Percentiles rank a stretch among this genome's conserved stretches.
Conservation (phyloP, 257 asterid genomes). For the Parsonsia alboflavescens region DNA sequence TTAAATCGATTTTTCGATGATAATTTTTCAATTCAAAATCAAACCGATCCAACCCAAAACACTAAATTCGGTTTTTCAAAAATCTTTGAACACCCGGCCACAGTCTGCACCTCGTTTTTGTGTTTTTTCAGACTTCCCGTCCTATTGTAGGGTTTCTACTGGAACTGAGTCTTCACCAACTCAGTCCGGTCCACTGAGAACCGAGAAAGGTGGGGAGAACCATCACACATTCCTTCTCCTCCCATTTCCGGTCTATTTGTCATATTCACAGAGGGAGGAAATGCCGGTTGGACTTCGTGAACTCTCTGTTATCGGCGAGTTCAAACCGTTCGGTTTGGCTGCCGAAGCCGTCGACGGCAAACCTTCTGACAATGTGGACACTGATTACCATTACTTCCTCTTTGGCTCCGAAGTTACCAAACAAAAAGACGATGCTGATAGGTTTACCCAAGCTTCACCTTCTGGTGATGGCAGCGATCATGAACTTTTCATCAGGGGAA, state of each 20-base stretch:
- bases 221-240: not conserved
- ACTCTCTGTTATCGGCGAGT: conserved; percentile 54
- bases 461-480: conserved; percentile 58
- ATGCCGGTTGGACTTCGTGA: conserved; percentile 65
- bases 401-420: conserved; percentile 57
- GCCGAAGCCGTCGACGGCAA: conserved; percentile 67
- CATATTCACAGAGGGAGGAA: not conserved
- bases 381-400: conserved; percentile 54
- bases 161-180: not conserved
- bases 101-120: not conserved
- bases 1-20: too few relatives aligned
- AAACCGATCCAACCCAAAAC: too few relatives aligned
- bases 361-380: conserved; percentile 29
- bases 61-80: too few relatives aligned
- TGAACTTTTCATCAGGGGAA: conserved; percentile 76
- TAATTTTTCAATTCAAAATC: too few relatives aligned
- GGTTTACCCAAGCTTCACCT: conserved; percentile 29
- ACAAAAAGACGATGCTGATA: conserved; percentile 46
- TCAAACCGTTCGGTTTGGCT: conserved; percentile 71
- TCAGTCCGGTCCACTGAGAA: not conserved
- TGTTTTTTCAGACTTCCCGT: not conserved
- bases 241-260: not conserved
- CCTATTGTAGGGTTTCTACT: not conserved
- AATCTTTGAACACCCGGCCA: too few relatives aligned
- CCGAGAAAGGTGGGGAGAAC: not conserved